Evolutionary conservation across 177 flowering plant genomes (phyloP), one percentile per base, ranked within the genome.

Genomic region (Tripterygium wilfordii): DNA sequence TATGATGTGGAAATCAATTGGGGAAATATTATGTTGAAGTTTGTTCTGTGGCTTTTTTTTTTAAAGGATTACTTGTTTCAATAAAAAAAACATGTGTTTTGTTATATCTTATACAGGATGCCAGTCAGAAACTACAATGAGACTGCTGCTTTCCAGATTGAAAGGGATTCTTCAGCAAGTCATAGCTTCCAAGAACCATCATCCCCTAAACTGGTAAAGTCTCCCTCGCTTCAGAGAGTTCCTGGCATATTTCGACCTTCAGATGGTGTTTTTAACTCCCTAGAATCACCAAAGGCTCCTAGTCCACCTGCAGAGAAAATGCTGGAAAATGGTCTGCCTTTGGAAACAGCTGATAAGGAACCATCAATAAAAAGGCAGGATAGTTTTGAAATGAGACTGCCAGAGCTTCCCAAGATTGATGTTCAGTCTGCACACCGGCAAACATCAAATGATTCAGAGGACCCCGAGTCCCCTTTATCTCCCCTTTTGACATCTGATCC

Each of bases 401-500:
- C 98, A 17, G 85, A 81, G 47, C 65, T 90, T 27, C 96, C 89
- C 23, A 87, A 85, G 57, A 71, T 90, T 54, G 96, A 87, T 67
- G 89, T 90, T 56, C 83, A 70, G 16, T 46, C 82, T 54, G 68
- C 50, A 17, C 68, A 74, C 37, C 65, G 53, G 42, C 90, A 77
- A 57, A 51, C 68, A 38, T 69, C 80, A 39, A 85, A 67, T 65
- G 70, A 76, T 42, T 85, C 98, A 38, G 92, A n/a, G n/a, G n/a
- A 81, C 48, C 98, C 98, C 3, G 96, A 90, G 56, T 90, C 98
- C 33, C 98, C 96, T 57, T 74, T 90, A 57, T 92, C 98, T 48
- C 98, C 98, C 16, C 85, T 92, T 53, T 67, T 92, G 79, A 85
- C 78, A 57, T 88, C 98, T 47, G 96, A 92, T 61, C 96, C 96